A percentile compares a stretch with the other conserved stretches of the same genome.
Evolutionary conservation across 2,329 filamentous ascomycete species (phyloP).

Genomic region (Hymenoscyphus linearis): DNA sequence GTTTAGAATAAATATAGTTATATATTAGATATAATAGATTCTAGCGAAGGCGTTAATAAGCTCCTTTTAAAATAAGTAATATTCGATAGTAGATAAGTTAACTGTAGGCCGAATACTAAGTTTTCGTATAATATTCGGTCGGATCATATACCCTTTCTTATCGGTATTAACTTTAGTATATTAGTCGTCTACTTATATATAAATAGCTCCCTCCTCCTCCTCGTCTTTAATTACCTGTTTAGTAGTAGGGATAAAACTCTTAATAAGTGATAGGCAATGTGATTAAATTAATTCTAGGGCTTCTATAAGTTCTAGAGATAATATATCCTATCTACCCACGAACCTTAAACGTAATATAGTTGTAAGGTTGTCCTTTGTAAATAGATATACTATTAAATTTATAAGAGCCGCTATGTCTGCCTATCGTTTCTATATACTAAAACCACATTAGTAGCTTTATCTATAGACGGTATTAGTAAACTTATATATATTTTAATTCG

Average conservation of each 20-base stretch:
- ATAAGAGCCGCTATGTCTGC: neutral
- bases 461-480: neutral
- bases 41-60: neutral
- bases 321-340: neutral
- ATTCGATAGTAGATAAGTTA: neutral
- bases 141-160: neutral
- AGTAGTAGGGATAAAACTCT: neutral
- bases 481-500: neutral
- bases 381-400: neutral
- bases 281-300: neutral
- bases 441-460: neutral
- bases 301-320: neutral
- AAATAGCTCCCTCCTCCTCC: neutral
- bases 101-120: too few species aligned
- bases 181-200: neutral
- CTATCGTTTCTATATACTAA: neutral
- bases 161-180: neutral
- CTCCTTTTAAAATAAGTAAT: neutral
- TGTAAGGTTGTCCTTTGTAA: neutral
- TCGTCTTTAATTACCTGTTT: neutral
- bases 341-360: neutral
- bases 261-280: neutral
- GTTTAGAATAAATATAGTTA: neutral
- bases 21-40: neutral
- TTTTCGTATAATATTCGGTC: neutral